These are phyloP conservation scores for Fusarium hostae DNA, from an alignment of 2,329 filamentous ascomycete species.

Conservation along the genomic window DNA sequence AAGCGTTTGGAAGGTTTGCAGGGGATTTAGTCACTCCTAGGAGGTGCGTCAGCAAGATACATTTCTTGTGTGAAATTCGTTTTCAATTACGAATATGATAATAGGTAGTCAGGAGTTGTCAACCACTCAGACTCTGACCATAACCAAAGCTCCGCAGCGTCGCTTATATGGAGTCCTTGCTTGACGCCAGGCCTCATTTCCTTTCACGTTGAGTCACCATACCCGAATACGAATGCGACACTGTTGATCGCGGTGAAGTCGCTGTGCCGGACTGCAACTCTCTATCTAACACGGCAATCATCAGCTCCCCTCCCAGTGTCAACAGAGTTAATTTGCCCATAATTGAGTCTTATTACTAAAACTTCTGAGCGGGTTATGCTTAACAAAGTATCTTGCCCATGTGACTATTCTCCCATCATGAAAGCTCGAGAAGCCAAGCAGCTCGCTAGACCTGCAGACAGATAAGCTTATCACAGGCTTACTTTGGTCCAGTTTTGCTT, in stretches of 20 bases:
- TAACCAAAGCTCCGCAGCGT: background rate
- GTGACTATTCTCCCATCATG: background rate
- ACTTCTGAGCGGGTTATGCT: background rate
- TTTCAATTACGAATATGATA: background rate
- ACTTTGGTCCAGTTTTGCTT: background rate
- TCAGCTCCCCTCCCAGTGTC: background rate
- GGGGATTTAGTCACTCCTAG: background rate
- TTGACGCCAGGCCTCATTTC: conserved; percentile 11
- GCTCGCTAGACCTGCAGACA: conserved; percentile 14
- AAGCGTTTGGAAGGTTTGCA: background rate
- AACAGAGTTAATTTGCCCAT: background rate
- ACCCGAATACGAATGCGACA: conserved; percentile 26
- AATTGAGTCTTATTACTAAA: background rate
- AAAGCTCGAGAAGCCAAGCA: conserved; percentile 9
- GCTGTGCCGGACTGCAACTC: background rate
- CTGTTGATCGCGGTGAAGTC: background rate
- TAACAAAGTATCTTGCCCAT: background rate
- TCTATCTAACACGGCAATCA: background rate
- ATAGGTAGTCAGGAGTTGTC: background rate
- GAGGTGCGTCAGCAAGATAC: background rate
- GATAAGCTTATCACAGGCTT: conserved; percentile 39
- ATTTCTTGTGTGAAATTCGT: background rate
- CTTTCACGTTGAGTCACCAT: background rate
- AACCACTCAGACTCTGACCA: background rate
- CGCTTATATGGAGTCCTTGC: background rate